Evolutionary conservation across 306 rosid species (phyloP).

Genomic region (Glycine tomentella): DNA sequence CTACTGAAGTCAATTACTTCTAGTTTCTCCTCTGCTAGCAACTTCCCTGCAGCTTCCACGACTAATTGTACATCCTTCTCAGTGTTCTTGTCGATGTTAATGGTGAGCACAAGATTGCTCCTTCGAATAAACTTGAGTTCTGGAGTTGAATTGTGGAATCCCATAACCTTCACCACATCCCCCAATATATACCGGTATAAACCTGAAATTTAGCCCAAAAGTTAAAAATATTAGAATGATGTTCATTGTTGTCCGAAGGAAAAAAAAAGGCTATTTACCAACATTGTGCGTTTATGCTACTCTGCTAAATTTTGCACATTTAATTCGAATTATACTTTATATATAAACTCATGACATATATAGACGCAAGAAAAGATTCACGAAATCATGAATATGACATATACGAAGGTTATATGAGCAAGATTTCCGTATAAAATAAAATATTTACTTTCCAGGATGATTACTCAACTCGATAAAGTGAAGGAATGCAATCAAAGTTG

Average conservation of each 20-base stretch:
- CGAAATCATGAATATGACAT: neutral
- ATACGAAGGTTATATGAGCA: neutral
- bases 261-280: neutral
- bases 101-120: slow-evolving; percentile 67
- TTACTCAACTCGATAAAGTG: neutral
- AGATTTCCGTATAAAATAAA: neutral
- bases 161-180: slow-evolving; percentile 80
- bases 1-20: slow-evolving; percentile 90
- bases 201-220: slow-evolving; percentile 55
- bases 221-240: neutral
- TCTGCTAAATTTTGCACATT: neutral
- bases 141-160: slow-evolving; percentile 88
- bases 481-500: slow-evolving; percentile 13
- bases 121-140: slow-evolving; percentile 79
- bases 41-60: slow-evolving; percentile 70
- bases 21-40: slow-evolving; percentile 61
- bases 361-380: neutral
- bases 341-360: neutral
- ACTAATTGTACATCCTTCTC: slow-evolving; percentile 84
- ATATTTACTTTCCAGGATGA: slow-evolving; percentile 4
- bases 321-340: neutral
- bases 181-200: slow-evolving; percentile 85
- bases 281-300: neutral
- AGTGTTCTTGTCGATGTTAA: slow-evolving; percentile 95
- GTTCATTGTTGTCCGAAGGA: neutral